Conservation (phyloP, 352 stramenopile genomes). For the Pythium apleroticum region DNA sequence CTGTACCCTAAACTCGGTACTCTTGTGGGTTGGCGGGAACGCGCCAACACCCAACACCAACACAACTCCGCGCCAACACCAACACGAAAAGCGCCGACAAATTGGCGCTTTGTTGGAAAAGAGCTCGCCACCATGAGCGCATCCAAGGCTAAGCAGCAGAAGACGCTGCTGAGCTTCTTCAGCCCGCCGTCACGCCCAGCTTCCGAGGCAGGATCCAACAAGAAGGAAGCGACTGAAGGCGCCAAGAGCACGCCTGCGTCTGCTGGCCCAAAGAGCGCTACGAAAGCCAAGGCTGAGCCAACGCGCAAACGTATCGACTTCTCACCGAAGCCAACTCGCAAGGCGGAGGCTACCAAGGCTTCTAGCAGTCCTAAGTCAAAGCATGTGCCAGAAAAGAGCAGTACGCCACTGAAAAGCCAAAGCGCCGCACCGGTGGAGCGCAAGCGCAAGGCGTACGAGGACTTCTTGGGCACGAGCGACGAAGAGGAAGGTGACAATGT, state of each 20-base stretch:
- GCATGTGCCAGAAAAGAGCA: neutral
- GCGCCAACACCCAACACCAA: slow-evolving; percentile 14
- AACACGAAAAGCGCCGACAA: neutral
- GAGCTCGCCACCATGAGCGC: slow-evolving; percentile 13
- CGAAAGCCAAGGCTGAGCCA: slow-evolving; percentile 18
- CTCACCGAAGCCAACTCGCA: slow-evolving; percentile 45
- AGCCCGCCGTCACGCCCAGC: slow-evolving; percentile 48
- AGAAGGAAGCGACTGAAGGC: slow-evolving; percentile 2
- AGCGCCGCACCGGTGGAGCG: neutral
- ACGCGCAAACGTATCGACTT: slow-evolving; percentile 75
- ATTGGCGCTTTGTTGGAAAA: neutral
- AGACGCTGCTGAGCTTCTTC: slow-evolving; percentile 86
- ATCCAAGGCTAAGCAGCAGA: slow-evolving; percentile 61
- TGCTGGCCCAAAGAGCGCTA: slow-evolving; percentile 5
- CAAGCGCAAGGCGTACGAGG: slow-evolving; percentile 69
- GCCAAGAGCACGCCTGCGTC: slow-evolving; percentile 7
- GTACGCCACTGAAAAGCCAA: slow-evolving; percentile 8
- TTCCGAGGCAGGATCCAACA: slow-evolving; percentile 7
- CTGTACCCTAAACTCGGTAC: slow-evolving; percentile 23
- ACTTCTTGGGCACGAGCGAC: slow-evolving; percentile 69
- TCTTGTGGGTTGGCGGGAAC: neutral
- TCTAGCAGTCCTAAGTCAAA: neutral
- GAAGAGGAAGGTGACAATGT: slow-evolving; percentile 46
- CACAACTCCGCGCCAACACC: slow-evolving; percentile 5
- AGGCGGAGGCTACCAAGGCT: neutral